Conservation (phyloP, 1,139 yeast genomes). For the Yamadazyma diddensiae region DNA sequence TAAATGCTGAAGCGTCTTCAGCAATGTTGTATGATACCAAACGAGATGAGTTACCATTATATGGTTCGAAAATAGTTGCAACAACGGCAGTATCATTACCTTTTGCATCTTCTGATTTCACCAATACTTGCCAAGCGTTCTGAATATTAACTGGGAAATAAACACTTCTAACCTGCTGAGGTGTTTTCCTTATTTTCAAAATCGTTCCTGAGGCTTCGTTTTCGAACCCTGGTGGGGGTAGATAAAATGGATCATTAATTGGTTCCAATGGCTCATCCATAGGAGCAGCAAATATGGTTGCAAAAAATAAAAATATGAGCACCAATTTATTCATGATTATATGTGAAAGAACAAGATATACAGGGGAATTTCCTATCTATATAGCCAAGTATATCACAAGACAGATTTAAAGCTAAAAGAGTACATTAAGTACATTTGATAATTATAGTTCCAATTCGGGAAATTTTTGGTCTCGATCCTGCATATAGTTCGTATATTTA, state of each 20-base stretch:
- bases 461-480: no score
- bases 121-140: conserved; percentile 30
- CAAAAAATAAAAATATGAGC: conserved; percentile 1
- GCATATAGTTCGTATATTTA: no score
- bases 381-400: no score
- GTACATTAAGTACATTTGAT: no score
- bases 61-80: conserved; percentile 32
- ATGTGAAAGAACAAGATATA: no score
- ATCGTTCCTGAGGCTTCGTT: conserved; percentile 19
- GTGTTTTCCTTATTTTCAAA: conserved; percentile 22
- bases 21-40: conserved; percentile 32
- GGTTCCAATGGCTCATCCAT: conserved; percentile 7
- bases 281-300: conserved; percentile 8
- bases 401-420: no score
- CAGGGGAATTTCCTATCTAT: no score
- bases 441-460: no score
- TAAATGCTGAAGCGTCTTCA: conserved; percentile 26
- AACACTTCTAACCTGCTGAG: conserved; percentile 17
- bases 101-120: conserved; percentile 28
- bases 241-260: conserved; percentile 21
- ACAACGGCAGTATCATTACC: conserved; percentile 31
- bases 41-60: conserved; percentile 25
- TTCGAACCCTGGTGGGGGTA: conserved; percentile 21
- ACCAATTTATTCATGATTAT: conserved; percentile 3
- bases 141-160: conserved; percentile 20